phyloP scores from a whole-genome alignment of 257 asterid species.

The Echium plantagineum region DNA sequence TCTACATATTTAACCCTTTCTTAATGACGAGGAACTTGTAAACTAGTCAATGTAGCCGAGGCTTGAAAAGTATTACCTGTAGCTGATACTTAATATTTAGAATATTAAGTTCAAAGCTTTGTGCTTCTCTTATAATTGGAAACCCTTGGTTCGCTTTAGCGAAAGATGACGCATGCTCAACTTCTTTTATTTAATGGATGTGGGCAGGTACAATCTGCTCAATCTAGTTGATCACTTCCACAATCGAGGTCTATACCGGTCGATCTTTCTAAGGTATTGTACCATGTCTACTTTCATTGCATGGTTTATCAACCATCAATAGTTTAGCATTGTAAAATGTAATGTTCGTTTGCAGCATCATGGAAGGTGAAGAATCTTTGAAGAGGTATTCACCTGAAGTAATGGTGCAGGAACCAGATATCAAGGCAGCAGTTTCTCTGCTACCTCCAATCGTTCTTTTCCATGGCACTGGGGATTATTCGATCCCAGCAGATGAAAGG shows the following conservation, averaged over 20 bases:
- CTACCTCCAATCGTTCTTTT: constrained; percentile 77
- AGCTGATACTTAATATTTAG: no score
- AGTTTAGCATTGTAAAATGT: not conserved
- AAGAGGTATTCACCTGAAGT: constrained; percentile 70
- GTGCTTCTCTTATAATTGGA: not conserved
- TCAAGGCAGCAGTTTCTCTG: constrained; percentile 46
- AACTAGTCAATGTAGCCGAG: not conserved
- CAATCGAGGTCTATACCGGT: constrained; percentile 70
- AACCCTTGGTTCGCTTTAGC: not conserved
- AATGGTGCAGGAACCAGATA: constrained; percentile 50
- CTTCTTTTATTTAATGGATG: constrained; percentile 2
- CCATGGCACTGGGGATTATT: constrained; percentile 91
- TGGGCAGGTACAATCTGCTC: constrained; percentile 65
- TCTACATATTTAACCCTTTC: not conserved
- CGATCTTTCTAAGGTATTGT: constrained; percentile 54
- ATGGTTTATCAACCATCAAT: not conserved
- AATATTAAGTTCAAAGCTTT: no score
- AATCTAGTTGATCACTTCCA: constrained; percentile 72
- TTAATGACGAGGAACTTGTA: not conserved
- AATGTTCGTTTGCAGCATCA: constrained; percentile 43
- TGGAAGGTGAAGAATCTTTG: constrained; percentile 92
- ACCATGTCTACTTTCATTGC: constrained; percentile 3
- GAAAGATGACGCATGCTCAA: not conserved
- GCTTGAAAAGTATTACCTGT: not conserved
- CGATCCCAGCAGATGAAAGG: constrained; percentile 86